Base-by-base conservation (phyloP, 192 early-diverging fungal species). In the Linnemannia exigua region DNA sequence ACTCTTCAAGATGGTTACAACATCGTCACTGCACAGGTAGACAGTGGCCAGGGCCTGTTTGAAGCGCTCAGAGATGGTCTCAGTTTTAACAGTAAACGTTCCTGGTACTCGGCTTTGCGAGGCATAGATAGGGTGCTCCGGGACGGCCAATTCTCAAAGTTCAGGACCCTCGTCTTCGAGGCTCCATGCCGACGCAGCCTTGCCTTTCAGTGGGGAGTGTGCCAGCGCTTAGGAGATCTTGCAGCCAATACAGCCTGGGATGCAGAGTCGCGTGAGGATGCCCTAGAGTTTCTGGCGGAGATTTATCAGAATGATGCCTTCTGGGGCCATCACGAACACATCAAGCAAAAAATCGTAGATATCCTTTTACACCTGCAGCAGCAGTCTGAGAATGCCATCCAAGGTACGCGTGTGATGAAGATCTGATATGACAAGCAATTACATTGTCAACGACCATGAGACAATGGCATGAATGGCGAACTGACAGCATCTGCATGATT, bases 191-290 rank as follows among this genome's bases (percentile, higher is more conserved):
- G 68, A 70, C 68, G 68, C 20, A 70, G 38, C 68, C 68, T 70
- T 70, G 68, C 68, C 68, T 70, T 70, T 70, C 68, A 70, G 68
- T 70, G 68, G 68, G 68, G 68, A 41, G 68, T 70, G 68, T 70
- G 68, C 38, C 68, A 70, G 68, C 68, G 68, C 37, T 70, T 70
- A 70, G 68, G 68, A 7, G 38, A 44, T 70, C 68, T 70, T 70
- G 68, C 68, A 70, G 68, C 68, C 68, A 70, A 70, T 71, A 33
- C 70, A 46, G 70, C 70, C 70, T 71, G 70, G 70, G 70, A 71
- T 71, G 70, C 70, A 71, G 70, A 71, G 70, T 71, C 70, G 33
- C 70, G 70, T 47, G 70, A 71, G 70, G 70, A 71, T 38, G 70
- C 68, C 36, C 68, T 70, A 20, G 68, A 70, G 70, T 71, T 71